Evolutionary conservation across 306 rosid genomes (phyloP).

Genomic region (Ziziphus jujuba): DNA sequence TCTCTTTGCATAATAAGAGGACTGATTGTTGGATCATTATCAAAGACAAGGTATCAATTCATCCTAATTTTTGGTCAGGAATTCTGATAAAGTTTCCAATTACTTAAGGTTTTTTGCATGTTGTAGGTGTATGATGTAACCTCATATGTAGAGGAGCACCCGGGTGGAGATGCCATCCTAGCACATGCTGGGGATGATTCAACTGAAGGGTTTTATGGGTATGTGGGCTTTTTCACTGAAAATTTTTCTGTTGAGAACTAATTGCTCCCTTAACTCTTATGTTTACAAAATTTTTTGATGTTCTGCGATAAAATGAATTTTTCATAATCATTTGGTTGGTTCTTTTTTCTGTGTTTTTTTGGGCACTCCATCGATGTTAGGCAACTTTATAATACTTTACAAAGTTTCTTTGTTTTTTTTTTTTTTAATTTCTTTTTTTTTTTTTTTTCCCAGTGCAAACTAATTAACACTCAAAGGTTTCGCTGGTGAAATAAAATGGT

Average conservation of each 20-base stretch:
- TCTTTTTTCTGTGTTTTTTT: too few species aligned
- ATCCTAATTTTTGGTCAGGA: slow-evolving; percentile 13
- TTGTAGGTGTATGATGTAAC: slow-evolving; percentile 84
- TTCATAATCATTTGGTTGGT: background rate
- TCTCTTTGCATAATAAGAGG: slow-evolving; percentile 69
- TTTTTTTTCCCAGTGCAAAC: background rate
- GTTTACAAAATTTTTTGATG: background rate
- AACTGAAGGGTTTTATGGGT: slow-evolving; percentile 84
- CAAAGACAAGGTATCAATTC: slow-evolving; percentile 65
- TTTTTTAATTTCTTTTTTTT: background rate
- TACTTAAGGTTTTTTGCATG: slow-evolving; percentile 5
- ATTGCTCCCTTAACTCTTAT: too few species aligned
- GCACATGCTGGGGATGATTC: slow-evolving; percentile 90
- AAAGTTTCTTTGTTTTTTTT: background rate
- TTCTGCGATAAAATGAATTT: background rate
- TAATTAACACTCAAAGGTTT: background rate
- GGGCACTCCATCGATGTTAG: too few species aligned
- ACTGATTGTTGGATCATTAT: slow-evolving; percentile 96
- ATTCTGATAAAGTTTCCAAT: slow-evolving; percentile 19
- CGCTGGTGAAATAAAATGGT: too few species aligned
- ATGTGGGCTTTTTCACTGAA: slow-evolving; percentile 13
- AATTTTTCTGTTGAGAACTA: background rate
- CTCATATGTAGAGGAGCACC: slow-evolving; percentile 94
- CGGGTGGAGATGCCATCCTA: slow-evolving; percentile 96
- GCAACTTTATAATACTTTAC: background rate